Percentiles rank a stretch among this genome's conserved stretches.
Conservation (phyloP, 176 grass and related monocot genomes). For the Rhipidocladum racemiflorum region DNA sequence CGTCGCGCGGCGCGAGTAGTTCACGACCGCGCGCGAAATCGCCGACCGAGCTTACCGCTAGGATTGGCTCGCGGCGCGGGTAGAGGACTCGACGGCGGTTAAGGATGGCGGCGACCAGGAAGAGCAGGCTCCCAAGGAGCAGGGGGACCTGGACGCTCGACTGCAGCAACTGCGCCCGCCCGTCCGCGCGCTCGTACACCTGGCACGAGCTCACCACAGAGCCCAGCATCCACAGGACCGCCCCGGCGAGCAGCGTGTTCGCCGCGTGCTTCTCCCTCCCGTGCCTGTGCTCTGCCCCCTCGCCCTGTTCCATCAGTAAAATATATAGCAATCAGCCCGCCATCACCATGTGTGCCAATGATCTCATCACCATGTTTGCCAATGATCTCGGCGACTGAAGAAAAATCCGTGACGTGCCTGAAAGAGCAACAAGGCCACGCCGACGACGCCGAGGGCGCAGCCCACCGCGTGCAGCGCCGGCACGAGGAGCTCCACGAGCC, state of each 20-base stretch:
- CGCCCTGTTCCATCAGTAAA: no score
- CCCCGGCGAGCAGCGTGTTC: slow-evolving; percentile 51
- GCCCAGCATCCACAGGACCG: slow-evolving; percentile 61
- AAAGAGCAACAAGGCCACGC: slow-evolving; percentile 25
- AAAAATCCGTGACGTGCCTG: slow-evolving; percentile 14
- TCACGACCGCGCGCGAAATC: no score
- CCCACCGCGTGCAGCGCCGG: slow-evolving; percentile 51
- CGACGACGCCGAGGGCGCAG: slow-evolving; percentile 46
- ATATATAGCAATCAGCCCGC: no score
- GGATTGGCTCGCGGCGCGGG: neutral
- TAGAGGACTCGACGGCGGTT: slow-evolving; percentile 14
- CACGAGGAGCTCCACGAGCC: slow-evolving; percentile 71
- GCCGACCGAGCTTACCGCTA: neutral
- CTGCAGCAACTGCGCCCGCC: no score
- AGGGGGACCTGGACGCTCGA: slow-evolving; percentile 76
- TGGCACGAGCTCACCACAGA: slow-evolving; percentile 69
- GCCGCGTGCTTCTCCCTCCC: slow-evolving; percentile 29
- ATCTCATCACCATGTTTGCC: neutral
- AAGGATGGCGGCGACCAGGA: slow-evolving; percentile 60
- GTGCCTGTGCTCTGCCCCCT: no score
- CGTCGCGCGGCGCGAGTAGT: no score
- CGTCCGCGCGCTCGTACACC: no score
- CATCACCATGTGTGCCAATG: neutral
- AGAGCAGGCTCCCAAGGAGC: slow-evolving; percentile 72
- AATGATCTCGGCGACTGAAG: neutral